Evolutionary conservation across 2,329 filamentous ascomycete genomes (phyloP), one percentile per base, ranked within the genome.

Genomic region (Trichoderma polysporum): DNA sequence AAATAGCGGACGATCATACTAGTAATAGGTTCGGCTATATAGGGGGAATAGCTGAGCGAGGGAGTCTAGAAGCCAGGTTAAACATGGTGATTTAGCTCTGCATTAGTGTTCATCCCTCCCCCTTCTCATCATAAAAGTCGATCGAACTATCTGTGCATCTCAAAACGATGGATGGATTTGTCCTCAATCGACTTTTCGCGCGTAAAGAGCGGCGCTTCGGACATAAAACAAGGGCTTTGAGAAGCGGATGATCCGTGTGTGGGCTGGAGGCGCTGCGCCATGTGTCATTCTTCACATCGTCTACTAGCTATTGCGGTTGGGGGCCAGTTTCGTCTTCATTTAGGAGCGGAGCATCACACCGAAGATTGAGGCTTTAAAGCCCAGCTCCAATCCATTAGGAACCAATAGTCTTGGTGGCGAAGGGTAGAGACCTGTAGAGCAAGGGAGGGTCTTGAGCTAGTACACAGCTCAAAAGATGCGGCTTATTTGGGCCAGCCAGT

Each of bases 191-290:
- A 35, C 60, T 35, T n/a, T 25, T 33, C 49, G 29, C 61, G 39
- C n/a, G 10, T 27, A 47, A 35, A 47, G 49, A 56, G 61, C 61
- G 50, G 61, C 61, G 61, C 37, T 56, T 37, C 50, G 50, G 61
- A 54, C 52, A 56, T 64, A 47, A 56, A 56, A 45, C 2, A 50
- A 35, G 6, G 39, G 22, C 33, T 39, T 5, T 39, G 13, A 25
- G 15, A 22, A 47, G 35, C 49, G 49, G 49, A 54, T 41, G 35
- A 37, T 56, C 50, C 39, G 27, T 25, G 25, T 29, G 39, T 33
- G 29, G 39, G 37, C 27, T 41, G 29, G 29, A 64, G 61, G 37
- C 50, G 39, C 27, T 27, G 47, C 37, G 50, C 60, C 60, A 39
- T 27, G 50, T 33, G 37, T 33, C 19, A 64, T 47, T 56, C 50